Conservation (phyloP, 805 yeast genomes). For the Hanseniaspora mollemarum region DNA sequence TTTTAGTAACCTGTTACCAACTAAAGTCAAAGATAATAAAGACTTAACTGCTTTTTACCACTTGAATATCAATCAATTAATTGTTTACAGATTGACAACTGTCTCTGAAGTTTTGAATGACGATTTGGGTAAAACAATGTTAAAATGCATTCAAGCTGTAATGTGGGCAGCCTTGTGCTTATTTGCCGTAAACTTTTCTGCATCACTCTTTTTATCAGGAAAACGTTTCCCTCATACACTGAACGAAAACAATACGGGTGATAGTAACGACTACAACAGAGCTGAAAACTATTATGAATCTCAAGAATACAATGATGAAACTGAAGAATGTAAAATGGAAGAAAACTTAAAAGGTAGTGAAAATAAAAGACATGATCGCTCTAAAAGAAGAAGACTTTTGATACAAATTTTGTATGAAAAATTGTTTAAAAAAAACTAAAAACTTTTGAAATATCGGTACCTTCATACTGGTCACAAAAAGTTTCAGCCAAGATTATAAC, state of each 20-base stretch:
- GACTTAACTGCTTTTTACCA: slow-evolving; percentile 5
- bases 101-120: slow-evolving; percentile 20
- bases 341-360: too few relatives aligned
- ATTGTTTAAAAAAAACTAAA: too few relatives aligned
- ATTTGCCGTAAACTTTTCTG: slow-evolving; percentile 4
- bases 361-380: too few relatives aligned
- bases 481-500: too few relatives aligned
- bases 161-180: slow-evolving; percentile 22
- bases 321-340: too few relatives aligned
- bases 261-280: not conserved
- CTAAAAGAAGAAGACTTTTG: too few relatives aligned
- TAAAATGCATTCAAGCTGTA: slow-evolving; percentile 20
- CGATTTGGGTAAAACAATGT: slow-evolving; percentile 18
- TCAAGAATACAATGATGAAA: too few relatives aligned
- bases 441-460: too few relatives aligned
- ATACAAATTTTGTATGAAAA: too few relatives aligned
- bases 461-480: too few relatives aligned
- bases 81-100: slow-evolving; percentile 19
- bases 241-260: not conserved
- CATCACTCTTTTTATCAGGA: not conserved
- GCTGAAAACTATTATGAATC: too few relatives aligned
- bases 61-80: slow-evolving; percentile 19
- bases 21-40: slow-evolving; percentile 15
- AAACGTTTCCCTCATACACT: not conserved
- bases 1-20: slow-evolving; percentile 20